phyloP scores from a whole-genome alignment of 176 grass and related monocot genomes.

The Carex pumila region DNA sequence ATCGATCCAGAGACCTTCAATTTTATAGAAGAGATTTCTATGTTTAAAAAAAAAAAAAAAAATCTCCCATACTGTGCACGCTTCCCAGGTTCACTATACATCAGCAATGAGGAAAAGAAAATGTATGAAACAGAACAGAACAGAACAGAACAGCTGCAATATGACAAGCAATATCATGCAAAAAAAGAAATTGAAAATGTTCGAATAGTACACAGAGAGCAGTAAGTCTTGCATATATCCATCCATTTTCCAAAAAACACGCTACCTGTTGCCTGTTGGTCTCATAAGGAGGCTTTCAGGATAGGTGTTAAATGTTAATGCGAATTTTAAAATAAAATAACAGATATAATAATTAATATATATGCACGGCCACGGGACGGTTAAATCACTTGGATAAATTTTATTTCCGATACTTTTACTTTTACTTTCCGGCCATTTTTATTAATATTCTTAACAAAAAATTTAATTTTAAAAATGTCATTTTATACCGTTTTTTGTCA shows the following conservation, averaged over 20 bases:
- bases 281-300: background rate
- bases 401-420: too few species aligned
- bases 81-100: constrained; percentile 1
- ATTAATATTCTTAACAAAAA: too few species aligned
- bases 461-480: too few species aligned
- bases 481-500: too few species aligned
- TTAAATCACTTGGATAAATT: too few species aligned
- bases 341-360: too few species aligned
- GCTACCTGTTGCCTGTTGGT: background rate
- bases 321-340: too few species aligned
- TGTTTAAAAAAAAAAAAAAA: constrained; percentile 5
- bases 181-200: background rate
- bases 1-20: background rate
- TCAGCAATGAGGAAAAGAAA: background rate
- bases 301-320: background rate
- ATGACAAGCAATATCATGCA: background rate
- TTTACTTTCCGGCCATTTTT: too few species aligned
- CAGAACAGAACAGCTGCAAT: background rate
- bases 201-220: background rate
- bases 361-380: too few species aligned
- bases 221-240: background rate
- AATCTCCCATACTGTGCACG: background rate
- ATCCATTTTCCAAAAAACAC: background rate
- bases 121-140: background rate
- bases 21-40: background rate